phyloP scores from a whole-genome alignment of 2,329 filamentous ascomycete species.

The Berkeleyomyces rouxiae region DNA sequence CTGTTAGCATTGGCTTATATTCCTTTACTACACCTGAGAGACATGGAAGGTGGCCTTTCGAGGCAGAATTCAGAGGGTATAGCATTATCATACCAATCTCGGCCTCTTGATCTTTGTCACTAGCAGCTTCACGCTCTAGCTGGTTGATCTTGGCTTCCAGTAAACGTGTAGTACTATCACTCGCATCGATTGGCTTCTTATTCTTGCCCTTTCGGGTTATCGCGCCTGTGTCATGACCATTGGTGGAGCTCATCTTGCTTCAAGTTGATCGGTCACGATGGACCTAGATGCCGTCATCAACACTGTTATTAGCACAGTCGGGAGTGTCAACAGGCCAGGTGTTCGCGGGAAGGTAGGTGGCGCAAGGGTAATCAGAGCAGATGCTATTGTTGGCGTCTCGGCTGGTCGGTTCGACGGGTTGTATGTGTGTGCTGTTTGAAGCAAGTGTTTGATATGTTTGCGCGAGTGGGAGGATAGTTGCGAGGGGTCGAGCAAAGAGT shows the following conservation, averaged over 20 bases:
- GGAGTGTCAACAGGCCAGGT: background rate
- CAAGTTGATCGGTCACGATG: background rate
- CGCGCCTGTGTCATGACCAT: conserved; percentile 1
- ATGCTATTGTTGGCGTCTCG: background rate
- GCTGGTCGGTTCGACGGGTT: background rate
- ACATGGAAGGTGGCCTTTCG: background rate
- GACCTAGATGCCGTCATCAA: background rate
- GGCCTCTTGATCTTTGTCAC: conserved; percentile 85
- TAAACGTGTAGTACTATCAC: conserved; percentile 72
- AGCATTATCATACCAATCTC: conserved; percentile 59
- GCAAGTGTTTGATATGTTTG: background rate
- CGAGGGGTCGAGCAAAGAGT: background rate
- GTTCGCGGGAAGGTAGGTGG: background rate
- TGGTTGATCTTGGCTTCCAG: conserved; percentile 89
- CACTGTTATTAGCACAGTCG: background rate
- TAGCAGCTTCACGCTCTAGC: conserved; percentile 80
- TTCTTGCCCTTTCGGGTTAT: conserved; percentile 57
- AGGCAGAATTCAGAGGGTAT: background rate
- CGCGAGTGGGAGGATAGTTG: background rate
- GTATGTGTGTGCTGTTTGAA: background rate
- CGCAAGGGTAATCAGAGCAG: background rate
- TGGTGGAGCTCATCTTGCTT: conserved; percentile 4
- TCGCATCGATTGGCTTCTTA: conserved; percentile 71
- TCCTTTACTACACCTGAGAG: background rate
- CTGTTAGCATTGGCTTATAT: background rate